Evolutionary conservation across 192 early-diverging fungal genomes (phyloP).

Genomic region (Funneliformis mosseae): DNA sequence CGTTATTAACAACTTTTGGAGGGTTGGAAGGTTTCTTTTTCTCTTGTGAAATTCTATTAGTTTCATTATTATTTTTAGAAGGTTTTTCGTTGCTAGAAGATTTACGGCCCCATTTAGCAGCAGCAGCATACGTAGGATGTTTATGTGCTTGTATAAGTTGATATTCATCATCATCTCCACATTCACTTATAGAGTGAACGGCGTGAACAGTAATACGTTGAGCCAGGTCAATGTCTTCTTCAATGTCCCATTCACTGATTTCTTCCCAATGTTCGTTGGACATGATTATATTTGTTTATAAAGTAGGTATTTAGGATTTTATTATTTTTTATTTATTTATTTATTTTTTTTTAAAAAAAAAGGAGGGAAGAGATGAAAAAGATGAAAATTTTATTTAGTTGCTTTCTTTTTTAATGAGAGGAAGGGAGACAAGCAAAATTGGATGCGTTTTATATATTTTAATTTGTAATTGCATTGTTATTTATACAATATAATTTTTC

Average conservation of each 20-base stretch:
- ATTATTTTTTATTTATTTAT: no score
- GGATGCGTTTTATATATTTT: no score
- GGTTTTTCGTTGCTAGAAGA: neutral
- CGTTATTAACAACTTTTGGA: neutral
- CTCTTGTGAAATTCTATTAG: neutral
- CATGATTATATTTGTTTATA: neutral
- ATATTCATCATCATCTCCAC: slow-evolving; percentile 19
- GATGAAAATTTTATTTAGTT: no score
- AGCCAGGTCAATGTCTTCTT: slow-evolving; percentile 28
- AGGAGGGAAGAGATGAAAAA: neutral
- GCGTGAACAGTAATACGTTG: slow-evolving; percentile 32
- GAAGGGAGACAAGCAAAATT: no score
- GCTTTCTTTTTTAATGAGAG: no score
- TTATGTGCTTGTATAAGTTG: slow-evolving; percentile 27
- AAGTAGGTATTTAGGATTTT: neutral
- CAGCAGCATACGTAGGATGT: slow-evolving; percentile 24
- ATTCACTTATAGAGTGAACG: slow-evolving; percentile 7
- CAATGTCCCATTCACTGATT: slow-evolving; percentile 28
- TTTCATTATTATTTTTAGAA: neutral
- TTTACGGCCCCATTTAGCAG: slow-evolving; percentile 29
- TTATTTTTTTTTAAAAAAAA: neutral
- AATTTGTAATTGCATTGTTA: no score
- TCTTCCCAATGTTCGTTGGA: slow-evolving; percentile 33
- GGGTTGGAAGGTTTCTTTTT: slow-evolving; percentile 8
- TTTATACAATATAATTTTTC: no score